Evolutionary conservation across 179 eudicot species (phyloP).

Genomic region (Drosera spatulata): DNA sequence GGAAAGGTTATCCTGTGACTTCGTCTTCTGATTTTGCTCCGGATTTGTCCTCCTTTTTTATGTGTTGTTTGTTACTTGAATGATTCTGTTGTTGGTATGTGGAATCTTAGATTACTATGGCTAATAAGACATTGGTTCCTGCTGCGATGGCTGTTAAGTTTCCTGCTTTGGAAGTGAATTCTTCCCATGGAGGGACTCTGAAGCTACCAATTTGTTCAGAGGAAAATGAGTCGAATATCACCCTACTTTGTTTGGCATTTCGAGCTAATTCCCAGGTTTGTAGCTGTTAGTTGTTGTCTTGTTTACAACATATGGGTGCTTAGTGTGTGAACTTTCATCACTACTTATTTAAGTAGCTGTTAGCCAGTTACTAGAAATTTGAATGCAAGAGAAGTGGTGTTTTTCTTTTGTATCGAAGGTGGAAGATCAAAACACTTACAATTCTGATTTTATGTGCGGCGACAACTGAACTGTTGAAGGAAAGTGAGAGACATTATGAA

Average conservation of each 20-base stretch:
- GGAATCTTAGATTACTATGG: constrained; percentile 43
- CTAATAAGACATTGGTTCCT: constrained; percentile 61
- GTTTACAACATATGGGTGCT: constrained; percentile 1
- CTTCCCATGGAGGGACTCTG: constrained; percentile 43
- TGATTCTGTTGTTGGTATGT: no score
- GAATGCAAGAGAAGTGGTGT: no score
- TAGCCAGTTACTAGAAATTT: no score
- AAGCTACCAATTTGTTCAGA: constrained; percentile 50
- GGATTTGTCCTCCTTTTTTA: no score
- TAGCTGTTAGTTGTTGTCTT: background rate
- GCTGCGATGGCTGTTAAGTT: constrained; percentile 66
- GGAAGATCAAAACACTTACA: no score
- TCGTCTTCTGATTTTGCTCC: background rate
- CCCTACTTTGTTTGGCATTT: constrained; percentile 70
- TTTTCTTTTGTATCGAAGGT: no score
- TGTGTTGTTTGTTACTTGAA: no score
- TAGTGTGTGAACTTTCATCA: no score
- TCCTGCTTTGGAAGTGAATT: constrained; percentile 57
- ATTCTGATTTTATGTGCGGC: no score
- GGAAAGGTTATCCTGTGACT: constrained; percentile 54
- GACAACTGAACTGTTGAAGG: no score
- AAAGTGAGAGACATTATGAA: no score
- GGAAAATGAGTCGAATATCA: constrained; percentile 45
- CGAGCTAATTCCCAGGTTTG: constrained; percentile 86
- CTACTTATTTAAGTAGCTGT: no score